These are phyloP conservation scores for Aspergillus caelatus DNA, from an alignment of 2,329 filamentous ascomycete genomes.

Conservation along the genomic window DNA sequence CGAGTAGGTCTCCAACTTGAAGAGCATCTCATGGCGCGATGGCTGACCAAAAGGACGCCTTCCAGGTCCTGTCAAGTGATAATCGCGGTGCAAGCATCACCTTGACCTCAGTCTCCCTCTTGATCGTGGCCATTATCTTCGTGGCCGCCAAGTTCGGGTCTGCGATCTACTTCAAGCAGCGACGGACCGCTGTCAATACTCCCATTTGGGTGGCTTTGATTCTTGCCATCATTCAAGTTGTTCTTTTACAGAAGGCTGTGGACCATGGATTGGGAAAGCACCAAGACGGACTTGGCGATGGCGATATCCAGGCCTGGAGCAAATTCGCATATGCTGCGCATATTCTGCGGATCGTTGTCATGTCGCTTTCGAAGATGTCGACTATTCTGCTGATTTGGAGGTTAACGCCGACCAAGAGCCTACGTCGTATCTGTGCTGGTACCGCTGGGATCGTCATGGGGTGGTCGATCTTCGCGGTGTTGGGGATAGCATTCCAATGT, in stretches of 20 bases:
- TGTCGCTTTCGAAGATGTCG: constrained; percentile 14
- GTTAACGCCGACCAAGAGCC: not conserved
- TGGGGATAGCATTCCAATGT: not conserved
- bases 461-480: not conserved
- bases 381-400: not conserved
- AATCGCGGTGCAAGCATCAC: not conserved
- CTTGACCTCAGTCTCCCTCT: not conserved
- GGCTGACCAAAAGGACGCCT: not conserved
- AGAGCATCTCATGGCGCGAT: not conserved
- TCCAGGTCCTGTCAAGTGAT: not conserved
- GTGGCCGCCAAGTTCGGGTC: constrained; percentile 19
- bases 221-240: constrained; percentile 15
- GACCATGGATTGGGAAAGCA: constrained; percentile 21
- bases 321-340: constrained; percentile 18
- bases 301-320: constrained; percentile 4
- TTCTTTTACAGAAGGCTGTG: constrained; percentile 17
- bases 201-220: constrained; percentile 18
- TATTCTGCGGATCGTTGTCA: constrained; percentile 15
- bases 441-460: not conserved
- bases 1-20: not conserved
- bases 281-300: constrained; percentile 4
- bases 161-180: constrained; percentile 18
- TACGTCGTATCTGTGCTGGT: not conserved
- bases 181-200: constrained; percentile 4
- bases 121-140: constrained; percentile 18